These are phyloP conservation scores for Lolium rigidum DNA, from an alignment of 176 grass and related monocot species.

Conservation along the genomic window DNA sequence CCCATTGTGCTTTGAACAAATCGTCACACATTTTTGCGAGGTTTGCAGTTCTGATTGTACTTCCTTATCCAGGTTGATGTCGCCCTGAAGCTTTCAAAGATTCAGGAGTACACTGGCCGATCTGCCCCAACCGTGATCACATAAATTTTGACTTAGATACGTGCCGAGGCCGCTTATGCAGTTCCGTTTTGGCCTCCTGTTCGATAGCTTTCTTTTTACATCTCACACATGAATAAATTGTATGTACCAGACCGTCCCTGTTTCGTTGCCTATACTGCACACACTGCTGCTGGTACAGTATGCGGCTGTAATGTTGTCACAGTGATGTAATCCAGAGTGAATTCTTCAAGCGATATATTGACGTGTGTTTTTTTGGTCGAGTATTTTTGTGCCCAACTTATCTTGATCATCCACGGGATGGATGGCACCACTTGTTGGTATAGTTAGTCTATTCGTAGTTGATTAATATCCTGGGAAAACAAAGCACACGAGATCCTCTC, in stretches of 20 bases:
- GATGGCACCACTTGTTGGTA: no score
- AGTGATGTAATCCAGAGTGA: slow-evolving; percentile 32
- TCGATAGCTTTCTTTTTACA: slow-evolving; percentile 36
- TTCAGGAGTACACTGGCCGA: slow-evolving; percentile 84
- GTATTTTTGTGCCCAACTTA: neutral
- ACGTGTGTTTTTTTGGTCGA: slow-evolving; percentile 16
- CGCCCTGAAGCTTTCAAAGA: slow-evolving; percentile 86
- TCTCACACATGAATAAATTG: slow-evolving; percentile 47
- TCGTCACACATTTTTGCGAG: neutral
- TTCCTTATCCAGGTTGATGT: slow-evolving; percentile 61
- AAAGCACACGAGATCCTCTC: neutral
- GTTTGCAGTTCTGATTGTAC: neutral
- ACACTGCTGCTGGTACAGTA: slow-evolving; percentile 28
- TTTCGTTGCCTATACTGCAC: slow-evolving; percentile 33
- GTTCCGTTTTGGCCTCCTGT: slow-evolving; percentile 25
- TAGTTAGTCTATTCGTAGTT: no score
- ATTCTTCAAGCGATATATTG: slow-evolving; percentile 23
- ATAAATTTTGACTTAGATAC: slow-evolving; percentile 57
- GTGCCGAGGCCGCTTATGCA: slow-evolving; percentile 21
- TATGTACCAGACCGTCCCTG: slow-evolving; percentile 31
- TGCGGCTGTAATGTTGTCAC: slow-evolving; percentile 42
- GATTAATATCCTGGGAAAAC: no score
- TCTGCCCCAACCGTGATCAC: slow-evolving; percentile 93
- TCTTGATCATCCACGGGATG: neutral
- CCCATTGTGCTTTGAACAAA: neutral